Conservation (phyloP, 108 stramenopile species). For the Poteriospumella lacustris region DNA sequence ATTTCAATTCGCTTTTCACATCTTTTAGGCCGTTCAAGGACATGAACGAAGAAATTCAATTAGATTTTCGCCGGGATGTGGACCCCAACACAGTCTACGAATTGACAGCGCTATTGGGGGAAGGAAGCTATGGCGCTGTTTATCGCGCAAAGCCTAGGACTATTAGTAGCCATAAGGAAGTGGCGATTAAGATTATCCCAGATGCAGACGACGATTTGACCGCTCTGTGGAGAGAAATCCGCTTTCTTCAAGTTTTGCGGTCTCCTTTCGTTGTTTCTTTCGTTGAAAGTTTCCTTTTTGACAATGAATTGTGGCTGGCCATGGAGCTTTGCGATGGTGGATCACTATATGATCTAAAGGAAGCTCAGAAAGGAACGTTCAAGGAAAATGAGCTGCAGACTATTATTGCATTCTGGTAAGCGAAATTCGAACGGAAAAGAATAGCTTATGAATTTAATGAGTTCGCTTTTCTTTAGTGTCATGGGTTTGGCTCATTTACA, state of each 20-base stretch:
- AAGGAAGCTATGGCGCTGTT: constrained; percentile 53
- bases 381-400: constrained; percentile 43
- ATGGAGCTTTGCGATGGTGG: constrained; percentile 55
- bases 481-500: constrained; percentile 53
- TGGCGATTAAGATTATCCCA: constrained; percentile 55
- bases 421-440: not conserved
- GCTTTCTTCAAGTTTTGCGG: constrained; percentile 42
- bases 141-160: constrained; percentile 39
- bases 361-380: constrained; percentile 38
- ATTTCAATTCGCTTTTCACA: too few species aligned
- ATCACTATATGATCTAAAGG: constrained; percentile 48
- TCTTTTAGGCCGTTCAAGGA: too few species aligned
- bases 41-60: too few species aligned
- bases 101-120: constrained; percentile 47
- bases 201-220: constrained; percentile 40
- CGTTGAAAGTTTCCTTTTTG: constrained; percentile 45
- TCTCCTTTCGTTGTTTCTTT: constrained; percentile 47
- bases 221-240: constrained; percentile 42
- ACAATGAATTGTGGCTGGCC: constrained; percentile 49
- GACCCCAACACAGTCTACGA: constrained; percentile 48
- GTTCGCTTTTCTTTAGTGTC: constrained; percentile 36
- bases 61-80: constrained; percentile 15
- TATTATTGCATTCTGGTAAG: constrained; percentile 35
- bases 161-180: constrained; percentile 19
- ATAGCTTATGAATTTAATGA: not conserved